Evolutionary conservation across 441 rosid genomes (phyloP), one percentile per base, ranked within the genome.

Genomic region (Macaranga tanarius): DNA sequence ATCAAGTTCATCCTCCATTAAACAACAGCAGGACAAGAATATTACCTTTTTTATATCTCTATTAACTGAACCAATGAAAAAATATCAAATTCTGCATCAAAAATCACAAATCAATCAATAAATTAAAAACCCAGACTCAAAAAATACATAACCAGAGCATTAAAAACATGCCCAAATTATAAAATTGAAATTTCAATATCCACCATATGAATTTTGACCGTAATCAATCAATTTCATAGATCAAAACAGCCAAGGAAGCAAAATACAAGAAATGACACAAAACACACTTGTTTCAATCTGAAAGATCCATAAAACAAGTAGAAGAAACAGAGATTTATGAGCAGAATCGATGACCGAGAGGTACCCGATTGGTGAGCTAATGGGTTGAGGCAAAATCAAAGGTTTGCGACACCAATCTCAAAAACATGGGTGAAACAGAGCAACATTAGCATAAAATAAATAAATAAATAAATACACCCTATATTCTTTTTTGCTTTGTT

Each of bases 161-260:
- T 50, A 57, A 63, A 67, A 66, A 71, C 70, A 76, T 40, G 75
- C 70, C 85, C 82, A 83, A 67, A 31, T 34, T 47, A 65, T 42
- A 74, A 42, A 63, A 69, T 45, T 62, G 31, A 58, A 47, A 34
- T 44, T 50, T 45, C 17, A 0, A 31, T 12, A 72, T 12, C 42
- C 70, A 67, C 71, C 19, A 1, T 47, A 51, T 28, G 60, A 80
- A 73, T 69, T 75, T 19, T 28, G 62, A 70, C 42, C 17, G 55
- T 66, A 79, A 74, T 71, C 80, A 73, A 81, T 68, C 66, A 74
- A 70, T 56, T 22, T 67, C 67, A 82, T 57, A 74, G 83, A 86
- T 80, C 86, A 79, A 75, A 76, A 65, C 52, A 64, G 31, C 68
- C 52, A 12, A 54, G 59, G 56, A 50, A 25, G 31, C 13, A 67